These are phyloP conservation scores for Trichoderma endophyticum DNA, from an alignment of 2,329 filamentous ascomycete genomes.

Conservation along the genomic window DNA sequence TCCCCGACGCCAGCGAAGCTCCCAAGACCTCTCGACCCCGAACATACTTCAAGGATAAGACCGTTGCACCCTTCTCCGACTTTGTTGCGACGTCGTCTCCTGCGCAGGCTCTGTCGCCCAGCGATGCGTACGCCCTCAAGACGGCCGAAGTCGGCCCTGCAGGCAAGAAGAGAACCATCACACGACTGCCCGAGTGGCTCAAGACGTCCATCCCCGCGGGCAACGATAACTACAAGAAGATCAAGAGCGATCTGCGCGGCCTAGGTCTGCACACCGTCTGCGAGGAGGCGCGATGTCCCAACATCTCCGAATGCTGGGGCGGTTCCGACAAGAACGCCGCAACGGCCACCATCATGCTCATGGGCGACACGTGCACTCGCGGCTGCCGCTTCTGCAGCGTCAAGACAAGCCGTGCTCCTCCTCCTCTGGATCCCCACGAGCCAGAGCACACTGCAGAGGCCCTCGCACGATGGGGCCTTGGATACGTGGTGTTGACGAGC, in stretches of 20 bases:
- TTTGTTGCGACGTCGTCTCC: constrained; percentile 48
- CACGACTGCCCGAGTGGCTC: constrained; percentile 84
- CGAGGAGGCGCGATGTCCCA: constrained; percentile 95
- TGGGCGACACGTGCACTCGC: constrained; percentile 96
- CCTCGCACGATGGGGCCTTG: constrained; percentile 85
- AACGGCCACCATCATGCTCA: constrained; percentile 98
- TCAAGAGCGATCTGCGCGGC: constrained; percentile 89
- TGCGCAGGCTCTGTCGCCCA: constrained; percentile 42
- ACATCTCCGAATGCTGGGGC: constrained; percentile 98
- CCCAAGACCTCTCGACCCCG: constrained; percentile 31
- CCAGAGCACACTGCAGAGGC: constrained; percentile 96
- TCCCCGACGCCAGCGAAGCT: constrained; percentile 32
- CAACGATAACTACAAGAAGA: constrained; percentile 82
- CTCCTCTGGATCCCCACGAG: constrained; percentile 89
- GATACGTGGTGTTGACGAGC: constrained; percentile 90
- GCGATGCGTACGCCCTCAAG: constrained; percentile 58
- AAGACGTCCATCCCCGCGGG: constrained; percentile 90
- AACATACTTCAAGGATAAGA: constrained; percentile 59
- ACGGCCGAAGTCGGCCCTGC: constrained; percentile 63
- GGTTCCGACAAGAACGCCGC: constrained; percentile 83
- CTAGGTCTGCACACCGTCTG: constrained; percentile 92
- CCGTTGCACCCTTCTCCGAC: constrained; percentile 56
- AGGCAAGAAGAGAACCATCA: constrained; percentile 61
- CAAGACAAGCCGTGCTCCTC: constrained; percentile 74
- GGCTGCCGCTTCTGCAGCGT: constrained; percentile 97